Evolutionary conservation across 257 asterid genomes (phyloP), one percentile per base, ranked within the genome.

Genomic region (Solanum sitiens): DNA sequence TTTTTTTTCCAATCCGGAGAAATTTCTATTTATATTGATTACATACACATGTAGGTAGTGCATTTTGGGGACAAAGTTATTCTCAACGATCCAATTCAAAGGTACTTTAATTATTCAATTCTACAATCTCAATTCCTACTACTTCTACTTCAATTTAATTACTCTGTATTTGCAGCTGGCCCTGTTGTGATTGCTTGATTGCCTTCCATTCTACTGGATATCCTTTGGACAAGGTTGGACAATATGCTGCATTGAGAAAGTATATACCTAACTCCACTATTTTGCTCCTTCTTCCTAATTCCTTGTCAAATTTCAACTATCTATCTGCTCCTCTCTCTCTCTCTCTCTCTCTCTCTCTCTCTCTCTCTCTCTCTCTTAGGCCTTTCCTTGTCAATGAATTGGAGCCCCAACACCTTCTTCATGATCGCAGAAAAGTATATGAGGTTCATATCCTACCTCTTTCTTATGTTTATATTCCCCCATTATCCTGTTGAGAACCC

Each of bases 321-420:
- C 27, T 44, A 68, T 85, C 61, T 47, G 86, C 88, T 35, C 35
- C 85, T 70, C 86, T 33, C 87, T 92, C 30, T 27, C 30, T 27
- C 30, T 27, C 30, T 27, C 30, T 27, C 30, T 27, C 30, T 27
- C 30, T 27, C 30, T 27, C 30, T 27, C 30, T 27, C 30, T 27
- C 30, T 27, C 30, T 27, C 30, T n/a, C n/a, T n/a, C n/a, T n/a
- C n/a, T n/a, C n/a, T n/a, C 68, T 88, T 88, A 97, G 98, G 98
- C 98, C 98, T 70, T 95, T 93, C 90, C 98, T 95, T 86, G 97
- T 95, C 9, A 95, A 95, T 91, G 98, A 95, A 89, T 87, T 97
- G 97, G 98, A 93, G 86, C 93, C 93, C 25, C 98, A 95, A 47
- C 97, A 95, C 90, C 96, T 95, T 92, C 98, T 95, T 89, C 98